These are phyloP conservation scores for Saraca asoca DNA, from an alignment of 331 rosid genomes.

Conservation along the genomic window DNA sequence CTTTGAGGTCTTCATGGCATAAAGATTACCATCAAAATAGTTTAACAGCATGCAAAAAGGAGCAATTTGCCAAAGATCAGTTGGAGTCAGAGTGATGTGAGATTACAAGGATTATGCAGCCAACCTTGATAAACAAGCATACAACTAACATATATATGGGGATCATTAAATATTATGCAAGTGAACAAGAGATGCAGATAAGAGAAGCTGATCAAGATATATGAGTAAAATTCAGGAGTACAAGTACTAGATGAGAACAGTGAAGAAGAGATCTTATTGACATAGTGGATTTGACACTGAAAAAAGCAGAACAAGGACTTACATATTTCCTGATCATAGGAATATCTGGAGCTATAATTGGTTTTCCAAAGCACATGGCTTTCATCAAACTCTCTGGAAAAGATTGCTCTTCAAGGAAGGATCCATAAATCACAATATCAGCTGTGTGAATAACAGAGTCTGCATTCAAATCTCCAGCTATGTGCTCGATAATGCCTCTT, in stretches of 20 bases:
- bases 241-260: neutral
- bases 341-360: constrained; percentile 86
- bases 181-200: neutral
- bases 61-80: neutral
- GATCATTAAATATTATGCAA: neutral
- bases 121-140: neutral
- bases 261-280: neutral
- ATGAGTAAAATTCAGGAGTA: neutral
- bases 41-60: neutral
- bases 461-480: constrained; percentile 60
- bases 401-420: constrained; percentile 77
- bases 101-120: neutral
- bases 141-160: neutral
- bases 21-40: neutral
- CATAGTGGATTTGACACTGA: constrained; percentile 1
- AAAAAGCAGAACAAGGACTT: constrained; percentile 36
- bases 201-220: neutral
- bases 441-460: constrained; percentile 59
- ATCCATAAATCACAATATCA: constrained; percentile 83
- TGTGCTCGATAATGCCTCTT: constrained; percentile 64
- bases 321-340: constrained; percentile 80
- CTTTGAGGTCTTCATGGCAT: neutral
- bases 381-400: constrained; percentile 81
- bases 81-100: too few species aligned
- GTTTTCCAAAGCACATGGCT: constrained; percentile 93